Conservation (phyloP, 2,329 filamentous ascomycete genomes). For the Aspergillus sp. region DNA sequence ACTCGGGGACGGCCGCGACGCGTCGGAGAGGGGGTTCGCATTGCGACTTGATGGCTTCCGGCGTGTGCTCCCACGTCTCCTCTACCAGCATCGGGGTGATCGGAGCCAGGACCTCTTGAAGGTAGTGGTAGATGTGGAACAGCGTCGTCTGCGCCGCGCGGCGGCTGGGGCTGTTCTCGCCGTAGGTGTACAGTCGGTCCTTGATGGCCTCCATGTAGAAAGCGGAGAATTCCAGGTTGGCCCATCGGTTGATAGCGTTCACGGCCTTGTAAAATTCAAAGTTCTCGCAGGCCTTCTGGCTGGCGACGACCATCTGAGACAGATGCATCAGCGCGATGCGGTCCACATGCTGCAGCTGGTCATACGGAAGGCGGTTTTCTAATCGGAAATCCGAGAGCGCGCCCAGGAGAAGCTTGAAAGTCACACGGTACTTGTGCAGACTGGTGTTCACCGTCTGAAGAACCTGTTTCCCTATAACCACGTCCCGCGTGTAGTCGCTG, state of each 20-base stretch:
- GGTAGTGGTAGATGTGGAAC: constrained; percentile 64
- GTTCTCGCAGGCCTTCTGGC: constrained; percentile 63
- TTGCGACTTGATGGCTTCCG: constrained; percentile 59
- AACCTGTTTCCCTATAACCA: constrained; percentile 75
- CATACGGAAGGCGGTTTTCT: constrained; percentile 36
- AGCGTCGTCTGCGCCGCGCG: constrained; percentile 57
- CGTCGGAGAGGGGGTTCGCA: constrained; percentile 47
- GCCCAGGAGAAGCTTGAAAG: constrained; percentile 86
- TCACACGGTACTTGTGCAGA: constrained; percentile 84
- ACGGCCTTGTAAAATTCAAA: constrained; percentile 83
- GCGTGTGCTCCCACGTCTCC: constrained; percentile 80
- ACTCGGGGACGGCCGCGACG: constrained; percentile 28
- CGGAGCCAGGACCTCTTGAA: constrained; percentile 77
- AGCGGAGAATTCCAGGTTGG: constrained; percentile 78
- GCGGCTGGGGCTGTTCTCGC: constrained; percentile 62
- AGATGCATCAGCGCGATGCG: constrained; percentile 77
- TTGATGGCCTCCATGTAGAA: constrained; percentile 95
- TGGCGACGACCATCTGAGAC: constrained; percentile 61
- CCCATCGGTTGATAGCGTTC: constrained; percentile 73
- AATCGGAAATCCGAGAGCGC: constrained; percentile 60
- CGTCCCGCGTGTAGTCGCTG: constrained; percentile 86
- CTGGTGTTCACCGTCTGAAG: constrained; percentile 73
- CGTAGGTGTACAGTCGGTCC: constrained; percentile 84
- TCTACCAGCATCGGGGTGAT: constrained; percentile 81
- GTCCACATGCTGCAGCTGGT: constrained; percentile 62